Evolutionary conservation across 179 eudicot genomes (phyloP).

Genomic region (Spinacia oleracea): DNA sequence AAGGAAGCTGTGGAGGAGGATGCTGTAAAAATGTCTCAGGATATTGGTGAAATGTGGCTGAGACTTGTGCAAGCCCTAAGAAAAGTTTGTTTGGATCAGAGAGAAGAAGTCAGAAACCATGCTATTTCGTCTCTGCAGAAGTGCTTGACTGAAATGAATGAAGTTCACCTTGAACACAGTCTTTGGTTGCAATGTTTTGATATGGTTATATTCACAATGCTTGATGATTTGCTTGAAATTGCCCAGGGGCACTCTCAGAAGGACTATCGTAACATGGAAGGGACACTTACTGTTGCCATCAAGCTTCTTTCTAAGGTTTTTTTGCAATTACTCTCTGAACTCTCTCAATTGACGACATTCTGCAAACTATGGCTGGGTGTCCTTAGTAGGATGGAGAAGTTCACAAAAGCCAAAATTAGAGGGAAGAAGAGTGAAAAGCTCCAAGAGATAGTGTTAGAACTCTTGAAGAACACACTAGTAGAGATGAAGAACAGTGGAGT

Average conservation of each 20-base stretch:
- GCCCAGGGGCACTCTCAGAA: constrained; percentile 59
- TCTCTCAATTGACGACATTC: constrained; percentile 50
- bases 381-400: constrained; percentile 59
- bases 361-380: constrained; percentile 68
- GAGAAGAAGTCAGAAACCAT: constrained; percentile 68
- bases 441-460: constrained; percentile 62
- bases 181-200: constrained; percentile 71
- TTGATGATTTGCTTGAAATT: constrained; percentile 69
- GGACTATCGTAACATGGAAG: constrained; percentile 73
- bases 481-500: constrained; percentile 59
- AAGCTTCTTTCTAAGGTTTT: constrained; percentile 67
- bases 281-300: constrained; percentile 48
- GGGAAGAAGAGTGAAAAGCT: constrained; percentile 66
- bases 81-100: constrained; percentile 66
- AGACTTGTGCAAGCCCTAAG: constrained; percentile 69
- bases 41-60: constrained; percentile 78
- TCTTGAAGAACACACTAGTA: constrained; percentile 51
- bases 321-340: constrained; percentile 49
- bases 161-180: constrained; percentile 39
- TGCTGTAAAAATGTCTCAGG: constrained; percentile 52
- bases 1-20: constrained; percentile 56
- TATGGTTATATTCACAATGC: constrained; percentile 61
- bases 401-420: constrained; percentile 60
- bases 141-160: constrained; percentile 57
- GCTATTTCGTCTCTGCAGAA: constrained; percentile 50